Percentiles rank a stretch among this genome's conserved stretches.
Evolutionary conservation across 2,329 filamentous ascomycete genomes (phyloP).

Genomic region (Fusarium annulatum): DNA sequence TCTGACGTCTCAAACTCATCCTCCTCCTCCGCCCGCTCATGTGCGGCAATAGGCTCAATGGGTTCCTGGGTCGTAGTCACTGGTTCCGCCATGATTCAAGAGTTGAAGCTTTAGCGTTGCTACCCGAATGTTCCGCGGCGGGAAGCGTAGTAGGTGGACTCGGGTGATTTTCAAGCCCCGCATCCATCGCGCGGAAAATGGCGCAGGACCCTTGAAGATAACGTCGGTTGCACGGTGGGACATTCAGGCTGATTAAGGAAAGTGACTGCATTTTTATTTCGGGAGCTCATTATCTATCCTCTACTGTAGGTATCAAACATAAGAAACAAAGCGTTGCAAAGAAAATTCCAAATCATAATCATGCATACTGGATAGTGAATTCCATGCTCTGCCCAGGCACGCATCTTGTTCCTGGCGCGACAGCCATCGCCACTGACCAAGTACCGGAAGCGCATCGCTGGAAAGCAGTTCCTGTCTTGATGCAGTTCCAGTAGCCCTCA

Average conservation of each 20-base stretch:
- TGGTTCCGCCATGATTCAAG: conserved; percentile 8
- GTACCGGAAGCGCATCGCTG: conserved; percentile 69
- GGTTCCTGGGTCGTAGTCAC: background rate
- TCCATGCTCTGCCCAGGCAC: conserved; percentile 44
- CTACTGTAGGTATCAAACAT: background rate
- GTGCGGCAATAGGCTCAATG: conserved; percentile 17
- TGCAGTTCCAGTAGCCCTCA: conserved; percentile 41
- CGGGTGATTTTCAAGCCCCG: background rate
- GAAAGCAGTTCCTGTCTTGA: conserved; percentile 51
- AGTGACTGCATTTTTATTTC: background rate
- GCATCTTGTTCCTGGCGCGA: conserved; percentile 66
- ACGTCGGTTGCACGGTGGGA: background rate
- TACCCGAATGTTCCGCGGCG: background rate
- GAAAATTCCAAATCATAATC: background rate
- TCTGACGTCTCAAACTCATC: conserved; percentile 39
- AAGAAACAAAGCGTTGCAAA: background rate
- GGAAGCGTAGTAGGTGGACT: background rate
- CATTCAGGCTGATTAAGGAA: background rate
- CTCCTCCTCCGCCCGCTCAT: conserved; percentile 22
- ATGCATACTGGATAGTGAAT: conserved; percentile 31
- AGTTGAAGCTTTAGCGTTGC: background rate
- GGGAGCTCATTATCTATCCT: background rate
- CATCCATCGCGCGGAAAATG: conserved; percentile 15
- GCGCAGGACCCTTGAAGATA: background rate
- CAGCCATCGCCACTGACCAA: conserved; percentile 60